These are phyloP conservation scores for Beauveria rudraprayagi DNA, from an alignment of 2,329 filamentous ascomycete genomes.

Conservation along the genomic window DNA sequence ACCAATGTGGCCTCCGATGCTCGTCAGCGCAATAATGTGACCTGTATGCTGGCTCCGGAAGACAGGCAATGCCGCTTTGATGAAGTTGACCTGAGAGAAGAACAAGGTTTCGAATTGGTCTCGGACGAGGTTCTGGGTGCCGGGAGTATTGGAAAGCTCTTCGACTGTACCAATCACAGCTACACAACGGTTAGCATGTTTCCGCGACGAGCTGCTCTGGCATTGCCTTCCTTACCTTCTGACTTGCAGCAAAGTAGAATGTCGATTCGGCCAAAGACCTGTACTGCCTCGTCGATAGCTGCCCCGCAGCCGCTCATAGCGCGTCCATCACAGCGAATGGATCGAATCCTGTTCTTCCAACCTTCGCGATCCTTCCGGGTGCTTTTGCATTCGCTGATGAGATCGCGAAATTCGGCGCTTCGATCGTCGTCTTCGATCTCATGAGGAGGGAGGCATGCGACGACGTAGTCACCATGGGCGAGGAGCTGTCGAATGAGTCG, in stretches of 20 bases:
- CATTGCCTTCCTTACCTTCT: constrained; percentile 51
- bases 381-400: constrained; percentile 63
- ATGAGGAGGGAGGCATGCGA: constrained; percentile 70
- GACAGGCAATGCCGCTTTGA: constrained; percentile 75
- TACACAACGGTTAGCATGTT: constrained; percentile 23
- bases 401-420: constrained; percentile 70
- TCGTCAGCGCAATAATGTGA: constrained; percentile 83
- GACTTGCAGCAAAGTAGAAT: constrained; percentile 85
- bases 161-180: constrained; percentile 86
- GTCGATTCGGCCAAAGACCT: constrained; percentile 78
- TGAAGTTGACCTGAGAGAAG: constrained; percentile 93
- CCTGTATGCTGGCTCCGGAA: constrained; percentile 75
- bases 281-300: constrained; percentile 77
- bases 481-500: constrained; percentile 74
- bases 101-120: constrained; percentile 94
- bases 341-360: constrained; percentile 70
- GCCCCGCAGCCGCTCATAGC: constrained; percentile 67
- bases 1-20: constrained; percentile 84
- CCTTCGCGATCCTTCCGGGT: constrained; percentile 58
- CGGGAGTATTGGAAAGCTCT: constrained; percentile 67
- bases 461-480: constrained; percentile 84
- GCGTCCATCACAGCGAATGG: constrained; percentile 55
- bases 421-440: constrained; percentile 72
- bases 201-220: background rate
- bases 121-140: constrained; percentile 69